Evolutionary conservation across 106 monocot species (phyloP).

Genomic region (Posidonia australis): DNA sequence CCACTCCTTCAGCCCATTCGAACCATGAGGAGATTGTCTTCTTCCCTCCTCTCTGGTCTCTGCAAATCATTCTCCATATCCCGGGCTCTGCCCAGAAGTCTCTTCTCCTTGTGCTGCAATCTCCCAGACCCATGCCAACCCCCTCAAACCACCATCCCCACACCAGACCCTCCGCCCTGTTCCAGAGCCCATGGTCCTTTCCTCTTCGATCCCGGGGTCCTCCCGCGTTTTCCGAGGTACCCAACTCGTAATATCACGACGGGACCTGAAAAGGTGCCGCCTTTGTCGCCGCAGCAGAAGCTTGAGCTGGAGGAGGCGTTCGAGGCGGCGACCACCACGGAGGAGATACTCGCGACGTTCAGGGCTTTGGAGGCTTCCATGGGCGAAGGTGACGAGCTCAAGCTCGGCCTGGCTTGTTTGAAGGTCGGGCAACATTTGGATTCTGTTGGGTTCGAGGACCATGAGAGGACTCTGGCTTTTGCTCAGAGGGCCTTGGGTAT

Average conservation of each 20-base stretch:
- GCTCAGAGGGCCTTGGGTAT: slow-evolving; percentile 40
- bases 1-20: neutral
- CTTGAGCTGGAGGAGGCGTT: slow-evolving; percentile 42
- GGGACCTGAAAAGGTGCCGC: slow-evolving; percentile 6
- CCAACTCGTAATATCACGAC: slow-evolving; percentile 20
- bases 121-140: neutral
- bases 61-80: slow-evolving; percentile 7
- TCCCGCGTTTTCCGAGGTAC: slow-evolving; percentile 5
- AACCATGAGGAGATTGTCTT: slow-evolving; percentile 33
- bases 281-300: slow-evolving; percentile 15
- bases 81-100: neutral
- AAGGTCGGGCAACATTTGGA: slow-evolving; percentile 47
- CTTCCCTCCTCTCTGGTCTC: slow-evolving; percentile 19
- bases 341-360: slow-evolving; percentile 55
- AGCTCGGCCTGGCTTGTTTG: slow-evolving; percentile 38
- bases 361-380: slow-evolving; percentile 31
- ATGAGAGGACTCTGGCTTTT: slow-evolving; percentile 39
- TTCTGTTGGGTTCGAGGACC: slow-evolving; percentile 19
- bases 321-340: slow-evolving; percentile 53
- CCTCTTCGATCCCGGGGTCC: neutral
- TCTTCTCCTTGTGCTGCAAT: too few species aligned
- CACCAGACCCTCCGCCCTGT: neutral
- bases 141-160: neutral
- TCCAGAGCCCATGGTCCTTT: neutral
- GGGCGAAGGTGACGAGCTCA: slow-evolving; percentile 19